Conservation (phyloP, 192 early-diverging fungal genomes). For the Thamnidium elegans region DNA sequence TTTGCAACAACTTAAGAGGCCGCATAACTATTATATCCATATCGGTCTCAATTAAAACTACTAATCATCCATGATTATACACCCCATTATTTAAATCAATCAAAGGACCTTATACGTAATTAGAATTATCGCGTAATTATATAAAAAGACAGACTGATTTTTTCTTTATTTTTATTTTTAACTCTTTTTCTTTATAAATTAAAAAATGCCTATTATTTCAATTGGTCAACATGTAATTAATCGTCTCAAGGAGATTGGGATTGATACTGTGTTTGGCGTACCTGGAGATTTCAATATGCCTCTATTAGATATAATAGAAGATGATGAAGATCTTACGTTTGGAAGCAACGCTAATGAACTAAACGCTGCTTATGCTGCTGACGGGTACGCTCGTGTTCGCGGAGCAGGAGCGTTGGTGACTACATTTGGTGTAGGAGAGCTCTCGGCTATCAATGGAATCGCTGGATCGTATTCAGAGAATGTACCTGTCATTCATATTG, state of each 20-base stretch:
- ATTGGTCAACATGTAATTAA: slow-evolving; percentile 36
- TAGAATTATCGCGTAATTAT: too few relatives aligned
- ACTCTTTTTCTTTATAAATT: too few relatives aligned
- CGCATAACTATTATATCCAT: too few relatives aligned
- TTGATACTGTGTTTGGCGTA: slow-evolving; percentile 38
- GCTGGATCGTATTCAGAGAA: slow-evolving; percentile 45
- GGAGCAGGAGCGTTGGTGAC: slow-evolving; percentile 36
- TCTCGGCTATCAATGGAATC: slow-evolving; percentile 38
- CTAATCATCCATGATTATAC: too few relatives aligned
- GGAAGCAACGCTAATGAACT: slow-evolving; percentile 38
- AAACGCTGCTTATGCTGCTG: slow-evolving; percentile 40
- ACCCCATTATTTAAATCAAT: too few relatives aligned
- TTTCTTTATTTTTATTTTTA: too few relatives aligned
- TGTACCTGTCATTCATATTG: slow-evolving; percentile 48
- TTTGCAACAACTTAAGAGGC: too few relatives aligned
- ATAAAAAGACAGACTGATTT: too few relatives aligned
- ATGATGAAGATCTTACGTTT: slow-evolving; percentile 35
- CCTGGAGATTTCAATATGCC: slow-evolving; percentile 39
- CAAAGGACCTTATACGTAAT: too few relatives aligned
- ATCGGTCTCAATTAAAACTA: too few relatives aligned
- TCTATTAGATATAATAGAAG: slow-evolving; percentile 19
- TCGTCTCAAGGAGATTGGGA: slow-evolving; percentile 40
- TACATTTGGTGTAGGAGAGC: slow-evolving; percentile 45
- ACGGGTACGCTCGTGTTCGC: slow-evolving; percentile 41
- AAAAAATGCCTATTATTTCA: background rate